Conservation (phyloP, 495 filamentous ascomycete species). For the Aspergillus affinis region DNA sequence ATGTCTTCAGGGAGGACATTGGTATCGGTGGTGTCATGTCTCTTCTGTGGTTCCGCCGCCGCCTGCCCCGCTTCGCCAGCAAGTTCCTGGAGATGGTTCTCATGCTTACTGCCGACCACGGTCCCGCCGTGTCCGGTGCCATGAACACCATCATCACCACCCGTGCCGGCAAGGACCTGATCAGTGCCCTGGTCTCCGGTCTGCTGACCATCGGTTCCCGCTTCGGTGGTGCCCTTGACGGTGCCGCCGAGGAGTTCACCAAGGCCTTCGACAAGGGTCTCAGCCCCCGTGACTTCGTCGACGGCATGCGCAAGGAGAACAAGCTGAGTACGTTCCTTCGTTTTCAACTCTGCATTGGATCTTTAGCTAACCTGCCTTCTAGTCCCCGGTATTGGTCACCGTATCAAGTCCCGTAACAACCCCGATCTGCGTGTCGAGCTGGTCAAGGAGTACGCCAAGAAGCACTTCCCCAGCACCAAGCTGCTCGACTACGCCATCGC, state of each 20-base stretch:
- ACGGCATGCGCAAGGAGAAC: constrained; percentile 98
- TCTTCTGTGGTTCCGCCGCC: constrained; percentile 98
- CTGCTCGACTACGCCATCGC: constrained; percentile 97
- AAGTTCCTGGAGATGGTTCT: constrained; percentile 99
- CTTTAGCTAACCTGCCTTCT: constrained; percentile 13
- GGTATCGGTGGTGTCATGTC: constrained; percentile 99
- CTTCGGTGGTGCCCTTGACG: constrained; percentile 97
- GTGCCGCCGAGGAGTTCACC: constrained; percentile 97
- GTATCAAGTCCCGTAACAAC: constrained; percentile 99
- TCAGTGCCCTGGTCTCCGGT: constrained; percentile 91
- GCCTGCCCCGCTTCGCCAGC: constrained; percentile 91
- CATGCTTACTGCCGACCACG: constrained; percentile 99
- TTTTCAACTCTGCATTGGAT: neutral
- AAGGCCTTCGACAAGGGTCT: constrained; percentile 97
- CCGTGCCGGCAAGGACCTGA: constrained; percentile 96
- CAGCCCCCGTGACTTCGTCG: constrained; percentile 97
- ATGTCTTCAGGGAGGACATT: constrained; percentile 98
- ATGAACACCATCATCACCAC: constrained; percentile 99
- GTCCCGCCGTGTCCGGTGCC: constrained; percentile 96
- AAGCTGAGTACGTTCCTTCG: constrained; percentile 74
- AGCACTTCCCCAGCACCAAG: constrained; percentile 95
- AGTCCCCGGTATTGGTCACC: constrained; percentile 97
- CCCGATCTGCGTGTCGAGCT: constrained; percentile 98
- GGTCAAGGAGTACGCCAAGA: constrained; percentile 96
- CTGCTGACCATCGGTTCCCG: constrained; percentile 97